Base-by-base conservation (phyloP, 1,139 yeast genomes). In the Taiozyma sp. region DNA sequence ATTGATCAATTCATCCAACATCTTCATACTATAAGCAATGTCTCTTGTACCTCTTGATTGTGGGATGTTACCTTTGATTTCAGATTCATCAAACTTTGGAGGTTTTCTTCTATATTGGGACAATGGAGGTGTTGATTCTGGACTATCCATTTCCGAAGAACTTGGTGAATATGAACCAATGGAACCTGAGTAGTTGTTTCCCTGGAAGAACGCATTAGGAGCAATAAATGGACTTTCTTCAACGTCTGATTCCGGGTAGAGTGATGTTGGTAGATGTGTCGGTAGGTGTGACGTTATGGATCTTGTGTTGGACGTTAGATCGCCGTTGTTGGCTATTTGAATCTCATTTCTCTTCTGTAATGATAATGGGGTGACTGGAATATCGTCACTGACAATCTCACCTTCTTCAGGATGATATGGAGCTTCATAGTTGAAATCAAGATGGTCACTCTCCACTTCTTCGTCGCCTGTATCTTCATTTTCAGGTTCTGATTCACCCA, bases 131-230 rank as follows among this genome's bases (percentile, higher is more conserved):
- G 62, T 60, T n/a, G 54, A 46, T 22, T 53, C 64, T 4, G 65
- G 63, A 14, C 65, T 59, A 23, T 62, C 67, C 51, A 70, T 65
- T 48, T 72, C 76, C 1, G 74, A 69, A 2, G 75, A 70, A 13
- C 74, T 70, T 16, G 77, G 76, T 1, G 76, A 72, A 56, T 68
- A 73, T 24, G 73, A 74, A 1, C 77, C 77, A 43, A 73, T 72
- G 3, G 74, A 61, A 6, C 64, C 64, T 2, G 63, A 57, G 23
- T 47, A 52, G 40, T 58, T 58, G 8, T 46, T 49, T 12, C 51
- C 53, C 9, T 50, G 34, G 47, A 55, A 55, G 45, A 63, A 63
- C n/a, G 63, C 53, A 39, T 52, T 49, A 45, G 66, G 65, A 22
- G 63, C 64, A 22, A 55, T 43, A 14, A 62, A 49, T n/a, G 63